Evolutionary conservation across 257 asterid genomes (phyloP).

Genomic region (Solanum boliviense): DNA sequence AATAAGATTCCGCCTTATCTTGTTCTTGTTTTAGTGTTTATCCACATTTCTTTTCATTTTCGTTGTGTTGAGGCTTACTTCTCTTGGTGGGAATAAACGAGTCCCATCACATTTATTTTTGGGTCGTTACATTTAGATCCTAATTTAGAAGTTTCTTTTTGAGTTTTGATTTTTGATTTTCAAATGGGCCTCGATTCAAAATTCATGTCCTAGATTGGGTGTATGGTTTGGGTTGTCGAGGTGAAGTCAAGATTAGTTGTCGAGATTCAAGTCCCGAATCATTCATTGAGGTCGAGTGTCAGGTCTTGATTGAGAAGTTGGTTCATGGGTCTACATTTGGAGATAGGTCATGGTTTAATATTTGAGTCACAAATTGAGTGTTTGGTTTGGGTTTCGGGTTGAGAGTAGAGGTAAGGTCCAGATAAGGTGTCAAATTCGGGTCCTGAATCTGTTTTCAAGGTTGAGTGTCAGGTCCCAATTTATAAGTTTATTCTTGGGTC

Average conservation of each 20-base stretch:
- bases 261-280: not conserved
- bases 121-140: not conserved
- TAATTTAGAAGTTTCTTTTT: no score
- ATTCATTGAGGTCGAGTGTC: no score
- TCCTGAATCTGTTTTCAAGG: not conserved
- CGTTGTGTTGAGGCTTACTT: not conserved
- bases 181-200: not conserved
- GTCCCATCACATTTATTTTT: no score
- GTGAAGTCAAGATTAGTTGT: not conserved
- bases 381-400: not conserved
- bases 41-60: not conserved
- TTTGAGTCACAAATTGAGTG: not conserved
- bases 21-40: not conserved
- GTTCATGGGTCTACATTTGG: not conserved
- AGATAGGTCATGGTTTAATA: not conserved
- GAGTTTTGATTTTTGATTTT: not conserved
- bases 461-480: not conserved
- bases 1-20: no score
- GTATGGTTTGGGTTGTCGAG: not conserved
- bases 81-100: no score
- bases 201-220: not conserved
- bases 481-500: not conserved
- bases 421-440: not conserved
- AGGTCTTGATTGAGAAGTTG: not conserved
- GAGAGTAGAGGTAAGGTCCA: not conserved